phyloP scores from a whole-genome alignment of 768 basidiomycete species.

The Xerocomellus chrysenteron region DNA sequence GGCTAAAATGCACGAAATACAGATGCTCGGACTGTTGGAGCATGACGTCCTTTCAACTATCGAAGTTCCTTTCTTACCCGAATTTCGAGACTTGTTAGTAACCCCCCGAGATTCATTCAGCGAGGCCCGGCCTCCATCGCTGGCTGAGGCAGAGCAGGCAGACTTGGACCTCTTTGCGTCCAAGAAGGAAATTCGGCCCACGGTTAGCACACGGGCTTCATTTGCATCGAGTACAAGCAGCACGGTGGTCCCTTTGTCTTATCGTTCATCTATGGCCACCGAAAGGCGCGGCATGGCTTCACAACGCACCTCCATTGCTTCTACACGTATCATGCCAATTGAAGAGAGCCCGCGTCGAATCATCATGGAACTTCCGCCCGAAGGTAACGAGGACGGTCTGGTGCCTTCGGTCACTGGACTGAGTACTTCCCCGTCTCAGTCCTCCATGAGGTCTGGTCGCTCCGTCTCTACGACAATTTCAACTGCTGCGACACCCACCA shows the following conservation, averaged over 20 bases:
- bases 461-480: conserved; percentile 46
- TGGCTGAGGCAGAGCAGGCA: conserved; percentile 67
- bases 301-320: conserved; percentile 50
- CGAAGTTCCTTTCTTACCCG: conserved; percentile 75
- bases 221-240: conserved; percentile 40
- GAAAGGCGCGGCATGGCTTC: conserved; percentile 43
- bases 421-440: conserved; percentile 67
- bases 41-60: conserved; percentile 90
- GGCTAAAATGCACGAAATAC: conserved; percentile 96
- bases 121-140: conserved; percentile 40
- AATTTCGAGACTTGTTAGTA: conserved; percentile 34
- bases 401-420: conserved; percentile 38
- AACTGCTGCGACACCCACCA: conserved; percentile 16
- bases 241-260: conserved; percentile 36
- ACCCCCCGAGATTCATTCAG: conserved; percentile 34
- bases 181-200: conserved; percentile 38
- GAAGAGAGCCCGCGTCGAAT: conserved; percentile 66
- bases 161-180: conserved; percentile 68
- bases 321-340: conserved; percentile 56
- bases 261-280: conserved; percentile 30
- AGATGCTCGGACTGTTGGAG: conserved; percentile 90
- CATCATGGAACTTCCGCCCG: conserved; percentile 50
- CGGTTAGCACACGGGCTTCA: conserved; percentile 36
- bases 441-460: conserved; percentile 54
- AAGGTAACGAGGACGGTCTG: conserved; percentile 32